Evolutionary conservation across 441 rosid genomes (phyloP), one percentile per base, ranked within the genome.

Genomic region (Gossypium laxum): DNA sequence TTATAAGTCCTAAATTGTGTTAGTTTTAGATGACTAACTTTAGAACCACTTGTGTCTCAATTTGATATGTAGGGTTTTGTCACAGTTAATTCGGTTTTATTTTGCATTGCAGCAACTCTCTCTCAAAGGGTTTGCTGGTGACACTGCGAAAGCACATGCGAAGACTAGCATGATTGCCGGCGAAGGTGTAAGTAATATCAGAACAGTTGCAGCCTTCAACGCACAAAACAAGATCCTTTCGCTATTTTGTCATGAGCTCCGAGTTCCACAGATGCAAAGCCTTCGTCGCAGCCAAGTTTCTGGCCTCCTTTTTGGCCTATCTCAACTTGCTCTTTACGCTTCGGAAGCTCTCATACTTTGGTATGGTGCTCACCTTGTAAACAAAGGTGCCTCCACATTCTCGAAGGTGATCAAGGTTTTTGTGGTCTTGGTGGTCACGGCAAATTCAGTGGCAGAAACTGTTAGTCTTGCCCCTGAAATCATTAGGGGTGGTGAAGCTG

Each of bases 91-190:
- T 76, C 11, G 79, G 74, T 75, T 72, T 28, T 74, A 67, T 72
- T 71, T 47, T 72, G 34, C 28, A 18, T 59, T 66, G 0, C 88
- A 91, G 98, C 96, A 91, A 93, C 88, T 93, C 15, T 88, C 96
- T 72, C 89, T 91, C 55, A 89, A 91, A 80, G 97, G 97, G 18
- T 93, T 93, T 81, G 98, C 98, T 0, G 98, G 98, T 69, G 98
- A 93, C 77, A 93, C 98, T 1, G 98, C 98, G 57, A 91, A 93
- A 85, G 98, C 97, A 4, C 98, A 93, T 74, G 98, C 98, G 2
- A 93, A 91, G 88, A 91, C 97, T 11, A 91, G 97, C 83, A 93
- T 91, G 98, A 93, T 93, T 71, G 97, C 98, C 5, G 98, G 98
- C 56, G 98, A 93, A 79, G 98, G 98, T 75, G 98, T 93, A 50